Percentiles rank a stretch among this genome's conserved stretches.
phyloP scores from a whole-genome alignment of 306 rosid species.

The Oxytropis ochrocephala region DNA sequence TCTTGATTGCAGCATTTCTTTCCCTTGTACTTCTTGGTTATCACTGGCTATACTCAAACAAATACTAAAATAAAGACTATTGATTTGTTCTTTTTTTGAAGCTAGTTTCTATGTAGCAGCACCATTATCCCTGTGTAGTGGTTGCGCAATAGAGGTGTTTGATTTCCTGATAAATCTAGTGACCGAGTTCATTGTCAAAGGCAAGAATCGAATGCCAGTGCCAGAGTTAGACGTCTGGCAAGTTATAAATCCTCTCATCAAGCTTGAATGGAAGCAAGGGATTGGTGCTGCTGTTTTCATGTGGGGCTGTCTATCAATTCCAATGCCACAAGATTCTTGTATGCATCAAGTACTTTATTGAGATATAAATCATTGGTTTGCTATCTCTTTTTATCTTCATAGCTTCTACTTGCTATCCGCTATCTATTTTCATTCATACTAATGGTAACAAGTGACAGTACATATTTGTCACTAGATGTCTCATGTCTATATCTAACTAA shows the following conservation, averaged over 20 bases:
- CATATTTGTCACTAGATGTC: neutral
- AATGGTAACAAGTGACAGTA: neutral
- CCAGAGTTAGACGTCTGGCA: conserved; percentile 49
- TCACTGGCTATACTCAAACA: conserved; percentile 8
- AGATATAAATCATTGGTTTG: conserved; percentile 7
- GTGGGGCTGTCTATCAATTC: conserved; percentile 84
- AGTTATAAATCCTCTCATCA: conserved; percentile 47
- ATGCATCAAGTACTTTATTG: conserved; percentile 33
- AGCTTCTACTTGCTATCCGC: neutral
- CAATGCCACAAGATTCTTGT: conserved; percentile 83
- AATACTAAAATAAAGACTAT: conserved; percentile 15
- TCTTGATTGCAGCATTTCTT: neutral
- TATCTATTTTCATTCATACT: neutral
- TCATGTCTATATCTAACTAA: too few species aligned
- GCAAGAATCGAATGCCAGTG: conserved; percentile 53
- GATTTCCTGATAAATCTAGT: conserved; percentile 33
- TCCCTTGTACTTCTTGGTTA: neutral
- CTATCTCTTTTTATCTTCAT: neutral
- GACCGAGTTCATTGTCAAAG: conserved; percentile 59
- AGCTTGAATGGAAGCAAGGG: conserved; percentile 73
- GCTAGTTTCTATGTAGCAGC: conserved; percentile 79
- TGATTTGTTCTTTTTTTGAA: conserved; percentile 39
- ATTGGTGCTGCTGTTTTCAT: conserved; percentile 59
- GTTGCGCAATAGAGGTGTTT: conserved; percentile 49
- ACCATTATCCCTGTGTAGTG: conserved; percentile 83